These are phyloP conservation scores for Moniliophthora roreri DNA, from an alignment of 1,284 basidiomycete genomes.

Conservation along the genomic window DNA sequence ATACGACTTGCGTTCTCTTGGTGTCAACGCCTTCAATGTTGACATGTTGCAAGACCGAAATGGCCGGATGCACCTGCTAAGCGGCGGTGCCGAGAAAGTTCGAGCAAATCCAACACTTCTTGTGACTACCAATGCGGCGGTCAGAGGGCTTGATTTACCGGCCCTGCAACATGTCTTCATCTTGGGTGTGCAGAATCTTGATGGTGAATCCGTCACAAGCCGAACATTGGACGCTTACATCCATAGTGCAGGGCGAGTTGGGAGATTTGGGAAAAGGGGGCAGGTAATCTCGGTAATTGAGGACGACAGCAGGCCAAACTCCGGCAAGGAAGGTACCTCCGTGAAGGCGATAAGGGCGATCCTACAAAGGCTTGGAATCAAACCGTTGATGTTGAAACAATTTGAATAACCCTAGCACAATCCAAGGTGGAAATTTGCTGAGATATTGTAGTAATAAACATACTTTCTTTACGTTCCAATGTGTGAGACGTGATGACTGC, in stretches of 20 bases:
- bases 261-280: slow-evolving; percentile 64
- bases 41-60: slow-evolving; percentile 46
- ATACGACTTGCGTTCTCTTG: slow-evolving; percentile 61
- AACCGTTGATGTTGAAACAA: slow-evolving; percentile 6
- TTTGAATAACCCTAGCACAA: slow-evolving; percentile 3
- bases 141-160: slow-evolving; percentile 71
- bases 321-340: slow-evolving; percentile 16
- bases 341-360: slow-evolving; percentile 41
- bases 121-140: slow-evolving; percentile 65
- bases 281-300: slow-evolving; percentile 63
- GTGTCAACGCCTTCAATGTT: slow-evolving; percentile 64
- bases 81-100: slow-evolving; percentile 27
- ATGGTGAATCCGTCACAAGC: slow-evolving; percentile 44
- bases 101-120: slow-evolving; percentile 60
- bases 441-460: neutral
- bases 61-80: slow-evolving; percentile 42
- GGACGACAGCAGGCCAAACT: slow-evolving; percentile 28
- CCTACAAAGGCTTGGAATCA: slow-evolving; percentile 32
- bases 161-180: slow-evolving; percentile 74
- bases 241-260: slow-evolving; percentile 75
- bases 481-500: no score
- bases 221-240: slow-evolving; percentile 58
- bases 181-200: slow-evolving; percentile 36
- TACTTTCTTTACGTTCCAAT: no score
- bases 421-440: neutral